phyloP scores from a whole-genome alignment of 2,329 filamentous ascomycete genomes.

The Penicillium sp. region DNA sequence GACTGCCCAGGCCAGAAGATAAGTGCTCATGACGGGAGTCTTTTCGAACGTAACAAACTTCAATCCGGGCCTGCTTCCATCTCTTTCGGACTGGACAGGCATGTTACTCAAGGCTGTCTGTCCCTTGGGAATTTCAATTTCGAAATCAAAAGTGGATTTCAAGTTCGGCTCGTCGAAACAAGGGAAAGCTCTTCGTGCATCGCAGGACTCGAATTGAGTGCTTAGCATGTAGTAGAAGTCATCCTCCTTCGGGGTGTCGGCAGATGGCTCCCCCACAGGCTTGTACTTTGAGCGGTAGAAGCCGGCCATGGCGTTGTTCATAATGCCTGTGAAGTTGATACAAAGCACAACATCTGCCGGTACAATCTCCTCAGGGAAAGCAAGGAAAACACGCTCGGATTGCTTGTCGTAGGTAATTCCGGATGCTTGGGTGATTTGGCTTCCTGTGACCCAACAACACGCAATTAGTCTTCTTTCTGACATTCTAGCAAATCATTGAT shows the following conservation, averaged over 20 bases:
- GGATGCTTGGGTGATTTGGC: constrained; percentile 51
- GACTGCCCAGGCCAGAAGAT: constrained; percentile 87
- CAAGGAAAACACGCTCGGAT: constrained; percentile 77
- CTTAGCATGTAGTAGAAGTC: constrained; percentile 74
- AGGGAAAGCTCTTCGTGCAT: constrained; percentile 90
- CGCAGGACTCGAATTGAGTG: constrained; percentile 96
- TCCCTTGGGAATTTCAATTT: constrained; percentile 85
- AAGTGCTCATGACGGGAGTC: constrained; percentile 87
- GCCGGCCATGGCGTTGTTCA: constrained; percentile 89
- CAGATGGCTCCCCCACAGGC: constrained; percentile 67
- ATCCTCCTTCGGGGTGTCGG: constrained; percentile 72
- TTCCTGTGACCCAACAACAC: constrained; percentile 20
- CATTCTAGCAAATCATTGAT: neutral
- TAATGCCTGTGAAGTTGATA: constrained; percentile 74
- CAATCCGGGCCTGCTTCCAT: constrained; percentile 65
- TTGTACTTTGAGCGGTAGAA: constrained; percentile 96
- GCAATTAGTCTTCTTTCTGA: neutral
- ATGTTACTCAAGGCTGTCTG: constrained; percentile 93
- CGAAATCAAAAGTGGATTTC: constrained; percentile 92
- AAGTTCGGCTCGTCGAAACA: constrained; percentile 98
- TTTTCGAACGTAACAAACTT: constrained; percentile 74
- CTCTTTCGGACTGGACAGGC: constrained; percentile 73
- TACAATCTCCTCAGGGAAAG: constrained; percentile 70
- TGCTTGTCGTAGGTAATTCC: constrained; percentile 77
- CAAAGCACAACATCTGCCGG: constrained; percentile 66